Evolutionary conservation across 371 early-diverging fungal species (phyloP), one percentile per base, ranked within the genome.

Genomic region (Lichtheimia hyalospora): DNA sequence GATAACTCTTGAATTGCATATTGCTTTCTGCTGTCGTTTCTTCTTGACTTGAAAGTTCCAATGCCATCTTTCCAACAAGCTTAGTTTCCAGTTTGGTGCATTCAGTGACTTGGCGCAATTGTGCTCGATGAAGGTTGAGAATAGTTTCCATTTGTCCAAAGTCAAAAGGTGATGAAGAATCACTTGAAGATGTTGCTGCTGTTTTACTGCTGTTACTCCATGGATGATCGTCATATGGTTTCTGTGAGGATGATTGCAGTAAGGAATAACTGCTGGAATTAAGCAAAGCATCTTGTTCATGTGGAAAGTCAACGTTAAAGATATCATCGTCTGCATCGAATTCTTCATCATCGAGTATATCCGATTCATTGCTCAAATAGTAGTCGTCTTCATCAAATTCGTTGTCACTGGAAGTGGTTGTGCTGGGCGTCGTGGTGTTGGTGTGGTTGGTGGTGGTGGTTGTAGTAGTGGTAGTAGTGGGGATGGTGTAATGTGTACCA

Each of bases 101-200:
- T 58, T 95, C 96, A 13, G 88, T 86, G 4, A 87, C 84, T 42
- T 92, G 85, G 5, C 91, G 85, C 49, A 96, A 79, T 69, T 94
- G 90, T 20, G 85, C 82, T 3, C 94, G 86, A 60, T 96, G 96
- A 54, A 82, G 76, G 16, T 82, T 86, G 8, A 94, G 82, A 60
- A 96, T 85, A 3, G 86, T 82, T 21, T 93, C 89, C 60, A 92
- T 85, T 15, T 59, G 58, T 15, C 65, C 57, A 18, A 39, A 57
- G 5, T 67, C 66, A 57, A 79, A 73, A 4, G 51, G 15, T 34
- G 53, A 57, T 14, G 58, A 23, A 3, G 25, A 46, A 27, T 7
- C 27, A 27, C 27, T 27, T 8, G 50, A n/a, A 23, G 23, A 18
- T 8, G 44, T 15, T 28, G 48, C 16, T 52, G 48, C 16, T 52